Percentiles rank a stretch among this genome's conserved stretches.
Conservation (phyloP, 805 yeast genomes). For the Candida patagonica region DNA sequence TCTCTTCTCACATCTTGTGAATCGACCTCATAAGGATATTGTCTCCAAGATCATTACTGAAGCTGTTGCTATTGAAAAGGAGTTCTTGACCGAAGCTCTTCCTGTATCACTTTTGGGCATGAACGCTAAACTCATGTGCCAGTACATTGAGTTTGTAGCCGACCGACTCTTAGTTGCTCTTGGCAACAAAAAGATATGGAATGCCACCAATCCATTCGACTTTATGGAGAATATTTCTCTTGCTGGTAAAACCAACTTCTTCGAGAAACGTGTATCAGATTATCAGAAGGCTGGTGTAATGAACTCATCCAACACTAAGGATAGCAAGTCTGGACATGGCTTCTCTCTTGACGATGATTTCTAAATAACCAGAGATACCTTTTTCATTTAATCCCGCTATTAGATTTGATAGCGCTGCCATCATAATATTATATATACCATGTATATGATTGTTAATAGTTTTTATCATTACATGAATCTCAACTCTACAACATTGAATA, state of each 20-base stretch:
- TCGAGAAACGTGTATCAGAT: conserved; percentile 97
- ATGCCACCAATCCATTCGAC: conserved; percentile 89
- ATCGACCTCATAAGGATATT: conserved; percentile 73
- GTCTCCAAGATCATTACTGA: conserved; percentile 84
- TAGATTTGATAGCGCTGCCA: not conserved
- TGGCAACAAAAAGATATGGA: conserved; percentile 84
- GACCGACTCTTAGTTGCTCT: conserved; percentile 87
- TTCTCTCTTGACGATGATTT: conserved; percentile 93
- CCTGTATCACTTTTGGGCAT: conserved; percentile 91
- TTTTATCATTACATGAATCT: too few relatives aligned
- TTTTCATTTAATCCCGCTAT: not conserved
- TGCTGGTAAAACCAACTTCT: conserved; percentile 98
- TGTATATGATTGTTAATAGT: too few relatives aligned
- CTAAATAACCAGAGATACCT: conserved; percentile 30
- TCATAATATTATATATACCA: too few relatives aligned
- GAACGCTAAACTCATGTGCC: conserved; percentile 92
- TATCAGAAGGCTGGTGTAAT: conserved; percentile 99
- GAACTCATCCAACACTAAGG: conserved; percentile 52
- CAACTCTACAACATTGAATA: not conserved
- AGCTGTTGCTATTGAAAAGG: conserved; percentile 92
- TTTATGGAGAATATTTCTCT: conserved; percentile 98
- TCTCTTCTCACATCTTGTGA: conserved; percentile 82
- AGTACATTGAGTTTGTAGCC: conserved; percentile 95
- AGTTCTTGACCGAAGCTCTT: conserved; percentile 88
- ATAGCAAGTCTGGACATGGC: conserved; percentile 32